Conservation (phyloP, 139 green algal genomes). For the Micractinium conductrix region DNA sequence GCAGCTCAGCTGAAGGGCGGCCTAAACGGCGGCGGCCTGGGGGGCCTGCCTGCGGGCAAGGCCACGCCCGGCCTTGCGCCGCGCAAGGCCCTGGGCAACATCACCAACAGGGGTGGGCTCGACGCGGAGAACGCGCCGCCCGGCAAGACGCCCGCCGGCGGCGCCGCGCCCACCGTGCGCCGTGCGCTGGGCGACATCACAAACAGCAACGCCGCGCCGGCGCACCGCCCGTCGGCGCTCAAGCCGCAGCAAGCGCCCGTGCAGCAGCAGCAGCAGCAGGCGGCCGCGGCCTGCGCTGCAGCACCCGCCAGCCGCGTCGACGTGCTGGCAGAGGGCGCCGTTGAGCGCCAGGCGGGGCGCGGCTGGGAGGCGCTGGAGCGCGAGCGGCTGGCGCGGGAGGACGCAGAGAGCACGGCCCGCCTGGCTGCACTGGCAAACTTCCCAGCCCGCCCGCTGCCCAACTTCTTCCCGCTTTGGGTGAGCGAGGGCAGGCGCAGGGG, state of each 20-base stretch:
- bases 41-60: background rate
- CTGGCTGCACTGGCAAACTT: constrained; percentile 14
- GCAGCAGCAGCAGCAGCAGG: background rate
- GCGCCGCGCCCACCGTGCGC: background rate
- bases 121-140: background rate
- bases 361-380: constrained; percentile 36
- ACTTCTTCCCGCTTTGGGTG: constrained; percentile 44
- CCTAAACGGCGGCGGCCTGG: too few species aligned
- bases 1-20: background rate
- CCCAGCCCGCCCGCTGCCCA: constrained; percentile 17
- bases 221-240: background rate
- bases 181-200: constrained; percentile 36
- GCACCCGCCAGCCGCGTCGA: background rate
- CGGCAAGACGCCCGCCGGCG: constrained; percentile 25
- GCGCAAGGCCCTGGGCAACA: constrained; percentile 50
- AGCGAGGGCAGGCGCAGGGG: background rate
- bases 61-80: background rate
- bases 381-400: constrained; percentile 18
- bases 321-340: constrained; percentile 23
- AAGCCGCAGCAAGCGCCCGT: background rate
- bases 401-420: constrained; percentile 26
- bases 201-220: constrained; percentile 15
- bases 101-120: constrained; percentile 31
- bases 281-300: background rate
- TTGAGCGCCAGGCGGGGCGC: constrained; percentile 29